Evolutionary conservation across 345 rosid genomes (phyloP), one percentile per base, ranked within the genome.

Genomic region (Corchorus olitorius): DNA sequence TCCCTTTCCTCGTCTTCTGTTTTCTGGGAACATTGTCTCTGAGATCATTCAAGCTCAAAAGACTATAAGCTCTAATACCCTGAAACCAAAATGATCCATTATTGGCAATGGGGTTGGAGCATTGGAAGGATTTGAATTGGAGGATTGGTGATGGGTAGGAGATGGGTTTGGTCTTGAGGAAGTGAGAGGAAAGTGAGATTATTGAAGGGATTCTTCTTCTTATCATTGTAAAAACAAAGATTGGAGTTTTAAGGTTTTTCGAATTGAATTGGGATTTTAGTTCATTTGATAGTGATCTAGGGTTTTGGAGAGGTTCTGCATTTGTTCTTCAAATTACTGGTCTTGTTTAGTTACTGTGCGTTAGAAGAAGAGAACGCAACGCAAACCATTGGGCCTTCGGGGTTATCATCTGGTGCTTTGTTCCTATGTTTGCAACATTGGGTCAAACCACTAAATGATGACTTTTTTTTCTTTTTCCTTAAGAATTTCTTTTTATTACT

Each of bases 1-100:
- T 89, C 4, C 98, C 98, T 79, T 96, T 96, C 88, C 98, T 89
- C 69, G 93, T 93, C 87, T 87, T 92, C 80, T 88, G 93, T 87
- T 96, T 96, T 85, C 93, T 89, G n/a, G 98, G 97, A 35, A 92
- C 82, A 52, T 83, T 92, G 72, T 85, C 97, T 82, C 95, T 87
- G 78, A 96, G 81, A 82, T 96, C 99, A 80, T 96, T 96, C 84
- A 96, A 82, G 82, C 88, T 87, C 86, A 96, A 78, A 19, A 96
- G 77, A 75, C 97, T 93, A 52, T 86, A 95, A 39, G 86, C 79
- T 76, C 96, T 86, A 4, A 88, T 7, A 62, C 87, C 88, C 80
- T 77, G 80, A 66, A 76, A 69, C 68, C 79, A 81, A 48, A 83
- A 58, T 19, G 53, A 74, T 14, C 76, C 82, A 33, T 69, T 56